Conservation (phyloP, 2,329 filamentous ascomycete species). For the Coniosporium tulheliwenetii region DNA sequence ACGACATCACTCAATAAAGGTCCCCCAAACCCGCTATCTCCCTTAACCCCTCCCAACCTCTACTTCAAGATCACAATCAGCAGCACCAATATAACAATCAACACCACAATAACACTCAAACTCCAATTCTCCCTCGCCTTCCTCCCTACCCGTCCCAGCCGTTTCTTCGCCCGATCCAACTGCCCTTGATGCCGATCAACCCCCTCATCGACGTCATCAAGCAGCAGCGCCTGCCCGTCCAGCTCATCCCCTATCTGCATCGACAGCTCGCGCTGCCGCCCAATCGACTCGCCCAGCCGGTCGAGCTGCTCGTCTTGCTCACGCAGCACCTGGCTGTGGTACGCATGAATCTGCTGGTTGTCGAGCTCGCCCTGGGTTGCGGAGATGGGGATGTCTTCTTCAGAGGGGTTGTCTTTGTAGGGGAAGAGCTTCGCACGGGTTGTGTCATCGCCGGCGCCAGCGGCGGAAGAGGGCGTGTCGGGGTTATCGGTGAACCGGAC, state of each 20-base stretch:
- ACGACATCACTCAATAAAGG: conserved; percentile 3
- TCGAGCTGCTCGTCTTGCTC: conserved; percentile 94
- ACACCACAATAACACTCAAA: conserved; percentile 60
- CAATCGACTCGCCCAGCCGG: conserved; percentile 67
- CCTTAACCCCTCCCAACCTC: not conserved
- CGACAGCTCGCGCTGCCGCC: conserved; percentile 77
- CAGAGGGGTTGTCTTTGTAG: conserved; percentile 60
- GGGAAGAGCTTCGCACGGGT: conserved; percentile 45
- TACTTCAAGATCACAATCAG: conserved; percentile 71
- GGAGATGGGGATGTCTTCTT: conserved; percentile 11
- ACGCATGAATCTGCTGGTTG: conserved; percentile 76
- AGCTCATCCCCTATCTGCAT: conserved; percentile 96
- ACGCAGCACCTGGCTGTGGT: conserved; percentile 66
- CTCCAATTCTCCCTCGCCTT: conserved; percentile 77
- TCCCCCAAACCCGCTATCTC: conserved; percentile 2
- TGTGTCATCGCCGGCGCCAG: conserved; percentile 31
- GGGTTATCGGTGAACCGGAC: conserved; percentile 69
- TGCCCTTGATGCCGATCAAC: conserved; percentile 68
- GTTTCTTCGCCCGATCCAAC: conserved; percentile 57
- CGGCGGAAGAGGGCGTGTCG: conserved; percentile 3
- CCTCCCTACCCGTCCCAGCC: conserved; percentile 55
- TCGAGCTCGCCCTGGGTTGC: conserved; percentile 43
- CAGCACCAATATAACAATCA: conserved; percentile 71
- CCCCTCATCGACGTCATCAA: conserved; percentile 75
- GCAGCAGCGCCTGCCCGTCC: conserved; percentile 72